These are phyloP conservation scores for Lepidium sativum DNA, from an alignment of 345 rosid species.

Conservation along the genomic window DNA sequence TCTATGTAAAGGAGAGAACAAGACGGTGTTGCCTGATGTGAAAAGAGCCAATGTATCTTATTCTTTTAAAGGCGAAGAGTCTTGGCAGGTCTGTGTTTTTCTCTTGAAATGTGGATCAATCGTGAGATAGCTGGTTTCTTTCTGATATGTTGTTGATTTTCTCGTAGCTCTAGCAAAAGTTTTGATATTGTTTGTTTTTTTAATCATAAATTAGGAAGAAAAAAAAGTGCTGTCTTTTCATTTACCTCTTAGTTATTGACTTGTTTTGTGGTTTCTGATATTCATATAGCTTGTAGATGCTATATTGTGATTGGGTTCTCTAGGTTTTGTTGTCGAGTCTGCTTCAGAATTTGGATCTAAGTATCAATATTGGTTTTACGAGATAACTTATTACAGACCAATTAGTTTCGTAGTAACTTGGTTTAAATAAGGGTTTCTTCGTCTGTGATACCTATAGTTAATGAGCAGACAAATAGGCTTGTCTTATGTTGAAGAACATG, in stretches of 20 bases:
- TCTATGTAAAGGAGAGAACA: constrained; percentile 57
- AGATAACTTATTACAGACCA: background rate
- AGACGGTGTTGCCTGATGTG: constrained; percentile 49
- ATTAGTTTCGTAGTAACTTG: background rate
- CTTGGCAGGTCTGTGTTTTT: constrained; percentile 54
- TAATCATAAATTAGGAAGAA: background rate
- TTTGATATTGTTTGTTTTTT: background rate
- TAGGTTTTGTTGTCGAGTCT: background rate
- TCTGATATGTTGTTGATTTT: background rate
- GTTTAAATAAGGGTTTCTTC: background rate
- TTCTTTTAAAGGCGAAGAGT: constrained; percentile 56
- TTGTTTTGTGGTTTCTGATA: background rate
- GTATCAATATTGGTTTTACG: background rate
- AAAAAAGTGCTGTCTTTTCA: background rate
- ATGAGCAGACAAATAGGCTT: background rate
- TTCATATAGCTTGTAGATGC: background rate
- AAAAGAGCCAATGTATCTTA: constrained; percentile 31
- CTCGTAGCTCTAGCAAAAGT: background rate
- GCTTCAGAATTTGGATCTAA: background rate
- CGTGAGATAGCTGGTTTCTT: background rate
- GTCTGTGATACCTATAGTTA: background rate
- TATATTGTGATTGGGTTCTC: background rate
- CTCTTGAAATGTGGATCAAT: background rate
- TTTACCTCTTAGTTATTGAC: background rate
- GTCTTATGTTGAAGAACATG: background rate